Percentiles rank a stretch among this genome's conserved stretches.
Evolutionary conservation across 257 asterid genomes (phyloP).

Genomic region (Eucommia ulmoides): DNA sequence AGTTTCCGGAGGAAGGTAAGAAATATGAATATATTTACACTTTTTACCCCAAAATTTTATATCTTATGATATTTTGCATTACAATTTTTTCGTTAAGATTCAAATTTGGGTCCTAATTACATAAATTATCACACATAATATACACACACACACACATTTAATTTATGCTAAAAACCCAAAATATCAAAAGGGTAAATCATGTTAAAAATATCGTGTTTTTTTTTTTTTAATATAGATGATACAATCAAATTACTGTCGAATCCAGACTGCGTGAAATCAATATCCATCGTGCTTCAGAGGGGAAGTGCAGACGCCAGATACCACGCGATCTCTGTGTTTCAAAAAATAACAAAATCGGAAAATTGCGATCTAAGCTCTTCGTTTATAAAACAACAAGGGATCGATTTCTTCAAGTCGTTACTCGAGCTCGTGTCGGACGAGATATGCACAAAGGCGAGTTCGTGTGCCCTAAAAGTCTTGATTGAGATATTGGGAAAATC

Average conservation of each 20-base stretch:
- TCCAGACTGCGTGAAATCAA: conserved; percentile 41
- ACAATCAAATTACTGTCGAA: conserved; percentile 25
- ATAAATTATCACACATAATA: too few relatives aligned
- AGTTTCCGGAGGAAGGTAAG: too few relatives aligned
- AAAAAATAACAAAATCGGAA: conserved; percentile 32
- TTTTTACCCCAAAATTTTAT: too few relatives aligned
- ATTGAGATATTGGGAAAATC: conserved; percentile 39
- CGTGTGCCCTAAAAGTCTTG: conserved; percentile 45
- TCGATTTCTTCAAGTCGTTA: conserved; percentile 64
- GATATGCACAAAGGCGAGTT: conserved; percentile 38
- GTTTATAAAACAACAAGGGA: conserved; percentile 43
- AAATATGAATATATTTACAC: too few relatives aligned
- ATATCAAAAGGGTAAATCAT: too few relatives aligned
- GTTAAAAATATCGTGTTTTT: too few relatives aligned
- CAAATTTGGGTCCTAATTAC: too few relatives aligned
- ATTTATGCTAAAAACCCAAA: too few relatives aligned
- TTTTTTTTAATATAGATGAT: conserved; percentile 24
- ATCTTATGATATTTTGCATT: too few relatives aligned
- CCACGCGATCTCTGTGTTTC: conserved; percentile 37
- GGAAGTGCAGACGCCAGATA: conserved; percentile 71
- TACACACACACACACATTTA: too few relatives aligned
- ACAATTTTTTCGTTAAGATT: too few relatives aligned
- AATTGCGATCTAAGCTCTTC: conserved; percentile 29
- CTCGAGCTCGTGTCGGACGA: conserved; percentile 66
- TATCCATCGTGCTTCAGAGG: conserved; percentile 50